A percentile compares a stretch with the other conserved stretches of the same genome.
These are phyloP conservation scores for Aspergillus haitiensis DNA, from an alignment of 495 filamentous ascomycete species.

Conservation along the genomic window DNA sequence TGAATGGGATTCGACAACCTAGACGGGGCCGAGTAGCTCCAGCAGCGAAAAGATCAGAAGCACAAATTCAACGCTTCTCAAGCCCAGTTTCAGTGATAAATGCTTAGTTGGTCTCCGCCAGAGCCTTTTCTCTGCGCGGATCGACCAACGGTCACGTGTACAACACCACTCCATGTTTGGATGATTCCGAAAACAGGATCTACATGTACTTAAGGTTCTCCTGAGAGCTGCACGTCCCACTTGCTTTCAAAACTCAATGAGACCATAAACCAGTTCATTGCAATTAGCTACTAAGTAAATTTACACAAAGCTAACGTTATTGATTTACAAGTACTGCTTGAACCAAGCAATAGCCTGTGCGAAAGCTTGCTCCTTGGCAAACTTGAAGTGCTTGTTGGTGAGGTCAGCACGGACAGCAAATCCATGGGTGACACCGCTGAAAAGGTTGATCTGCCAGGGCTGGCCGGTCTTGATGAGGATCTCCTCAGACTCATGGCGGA, in stretches of 20 bases:
- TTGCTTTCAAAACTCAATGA: neutral
- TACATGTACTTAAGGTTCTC: too few relatives aligned
- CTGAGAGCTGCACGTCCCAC: too few relatives aligned
- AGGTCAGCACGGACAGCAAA: constrained; percentile 74
- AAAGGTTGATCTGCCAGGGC: constrained; percentile 81
- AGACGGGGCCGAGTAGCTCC: neutral
- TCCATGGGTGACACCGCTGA: constrained; percentile 72
- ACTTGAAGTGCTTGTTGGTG: constrained; percentile 61
- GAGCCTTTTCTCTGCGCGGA: constrained; percentile 1
- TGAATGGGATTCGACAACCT: neutral
- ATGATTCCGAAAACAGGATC: too few relatives aligned
- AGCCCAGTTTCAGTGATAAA: neutral
- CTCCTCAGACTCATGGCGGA: constrained; percentile 63
- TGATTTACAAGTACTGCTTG: constrained; percentile 54
- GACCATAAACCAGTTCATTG: neutral
- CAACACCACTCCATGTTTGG: neutral
- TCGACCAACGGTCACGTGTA: constrained; percentile 15
- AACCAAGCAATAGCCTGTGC: constrained; percentile 81
- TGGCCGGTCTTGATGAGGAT: constrained; percentile 60
- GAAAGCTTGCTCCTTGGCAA: constrained; percentile 84
- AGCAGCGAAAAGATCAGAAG: constrained; percentile 3
- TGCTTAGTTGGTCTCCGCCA: neutral
- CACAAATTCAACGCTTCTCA: constrained; percentile 6
- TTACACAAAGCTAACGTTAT: neutral
- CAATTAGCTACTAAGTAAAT: neutral